Percentiles rank a stretch among this genome's conserved stretches.
phyloP scores from a whole-genome alignment of 1,284 basidiomycete species.

The Ceratobasidium theobromae region DNA sequence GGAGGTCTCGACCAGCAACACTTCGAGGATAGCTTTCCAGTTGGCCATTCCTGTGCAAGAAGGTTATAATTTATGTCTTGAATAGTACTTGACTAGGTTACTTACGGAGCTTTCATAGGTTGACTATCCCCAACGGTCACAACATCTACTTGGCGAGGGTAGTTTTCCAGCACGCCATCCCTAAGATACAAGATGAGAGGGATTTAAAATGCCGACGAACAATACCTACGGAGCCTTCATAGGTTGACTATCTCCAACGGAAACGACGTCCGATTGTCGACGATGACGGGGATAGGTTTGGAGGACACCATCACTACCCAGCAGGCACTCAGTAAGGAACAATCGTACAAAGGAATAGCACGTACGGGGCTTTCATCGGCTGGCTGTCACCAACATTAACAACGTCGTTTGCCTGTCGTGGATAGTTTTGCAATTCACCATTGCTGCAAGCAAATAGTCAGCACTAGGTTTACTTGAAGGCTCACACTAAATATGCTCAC shows the following conservation, averaged over 20 bases:
- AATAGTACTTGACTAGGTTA: neutral
- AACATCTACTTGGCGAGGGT: neutral
- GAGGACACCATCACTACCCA: neutral
- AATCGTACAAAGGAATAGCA: no score
- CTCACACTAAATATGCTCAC: neutral
- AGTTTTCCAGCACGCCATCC: neutral
- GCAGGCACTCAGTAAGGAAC: neutral
- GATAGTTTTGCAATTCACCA: neutral
- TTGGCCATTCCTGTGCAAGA: neutral
- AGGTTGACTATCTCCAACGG: neutral
- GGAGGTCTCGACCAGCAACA: neutral
- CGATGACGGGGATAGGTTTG: neutral
- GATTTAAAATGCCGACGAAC: neutral
- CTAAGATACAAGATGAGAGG: neutral
- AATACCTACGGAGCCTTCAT: neutral
- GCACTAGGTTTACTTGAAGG: neutral
- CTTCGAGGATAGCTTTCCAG: neutral
- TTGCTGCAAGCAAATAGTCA: neutral
- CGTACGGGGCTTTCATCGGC: conserved; percentile 10
- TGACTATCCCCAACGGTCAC: neutral
- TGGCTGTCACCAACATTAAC: conserved; percentile 2
- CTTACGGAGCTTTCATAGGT: conserved; percentile 2
- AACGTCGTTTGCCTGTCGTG: neutral
- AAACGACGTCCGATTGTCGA: neutral
- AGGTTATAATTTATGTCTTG: neutral